These are phyloP conservation scores for Aspergillaceae sp. DNA, from an alignment of 2,329 filamentous ascomycete species.

Conservation along the genomic window DNA sequence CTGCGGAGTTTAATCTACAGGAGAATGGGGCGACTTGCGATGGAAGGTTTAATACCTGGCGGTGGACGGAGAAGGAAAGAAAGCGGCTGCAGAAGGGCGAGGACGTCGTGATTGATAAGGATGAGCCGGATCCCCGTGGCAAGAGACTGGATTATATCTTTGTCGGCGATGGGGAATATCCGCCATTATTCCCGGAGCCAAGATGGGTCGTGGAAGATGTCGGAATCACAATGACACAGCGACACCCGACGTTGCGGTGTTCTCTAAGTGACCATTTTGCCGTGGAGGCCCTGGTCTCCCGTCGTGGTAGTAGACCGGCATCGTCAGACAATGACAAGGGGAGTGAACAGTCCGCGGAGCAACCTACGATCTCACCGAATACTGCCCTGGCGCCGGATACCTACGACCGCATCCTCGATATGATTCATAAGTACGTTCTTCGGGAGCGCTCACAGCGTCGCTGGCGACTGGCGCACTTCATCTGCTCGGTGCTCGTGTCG, in stretches of 20 bases:
- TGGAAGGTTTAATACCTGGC: conserved; percentile 81
- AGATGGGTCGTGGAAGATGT: conserved; percentile 64
- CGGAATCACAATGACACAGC: conserved; percentile 69
- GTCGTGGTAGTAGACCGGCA: conserved; percentile 16
- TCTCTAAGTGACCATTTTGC: conserved; percentile 94
- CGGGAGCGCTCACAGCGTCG: conserved; percentile 66
- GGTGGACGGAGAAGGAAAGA: conserved; percentile 67
- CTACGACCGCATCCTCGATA: conserved; percentile 65
- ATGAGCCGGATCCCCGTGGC: conserved; percentile 61
- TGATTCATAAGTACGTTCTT: conserved; percentile 58
- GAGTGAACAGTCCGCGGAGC: neutral
- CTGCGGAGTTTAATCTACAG: conserved; percentile 65
- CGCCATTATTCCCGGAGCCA: conserved; percentile 20
- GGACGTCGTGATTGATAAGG: conserved; percentile 55
- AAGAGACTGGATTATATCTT: conserved; percentile 95
- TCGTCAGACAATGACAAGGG: neutral
- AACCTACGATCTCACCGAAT: conserved; percentile 13
- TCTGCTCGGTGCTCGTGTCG: conserved; percentile 55
- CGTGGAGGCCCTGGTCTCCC: conserved; percentile 66
- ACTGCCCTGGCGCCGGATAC: conserved; percentile 38
- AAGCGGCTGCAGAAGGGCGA: conserved; percentile 58
- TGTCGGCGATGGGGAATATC: conserved; percentile 49
- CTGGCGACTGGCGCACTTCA: conserved; percentile 67
- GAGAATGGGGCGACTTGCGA: conserved; percentile 86
- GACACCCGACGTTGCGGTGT: conserved; percentile 71